A percentile compares a stretch with the other conserved stretches of the same genome.
phyloP scores from a whole-genome alignment of 257 asterid genomes.

The Dorcoceras hygrometricum region DNA sequence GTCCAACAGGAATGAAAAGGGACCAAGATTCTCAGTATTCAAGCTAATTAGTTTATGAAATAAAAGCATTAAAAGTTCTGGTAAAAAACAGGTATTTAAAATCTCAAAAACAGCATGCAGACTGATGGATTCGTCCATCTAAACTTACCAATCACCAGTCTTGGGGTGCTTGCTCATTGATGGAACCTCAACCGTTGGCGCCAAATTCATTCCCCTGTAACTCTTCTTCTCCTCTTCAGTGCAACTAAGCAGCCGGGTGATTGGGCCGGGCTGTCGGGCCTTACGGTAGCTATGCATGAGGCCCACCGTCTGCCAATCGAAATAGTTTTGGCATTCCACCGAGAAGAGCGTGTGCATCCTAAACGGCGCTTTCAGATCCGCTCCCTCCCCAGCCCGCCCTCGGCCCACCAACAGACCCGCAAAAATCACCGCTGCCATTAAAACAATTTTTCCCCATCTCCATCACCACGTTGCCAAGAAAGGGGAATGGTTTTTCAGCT shows the following conservation, averaged over 20 bases:
- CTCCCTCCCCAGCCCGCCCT: slow-evolving; percentile 33
- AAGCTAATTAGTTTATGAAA: too few relatives aligned
- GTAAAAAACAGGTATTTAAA: too few relatives aligned
- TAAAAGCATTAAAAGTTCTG: neutral
- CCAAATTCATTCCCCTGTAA: slow-evolving; percentile 87
- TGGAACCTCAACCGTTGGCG: slow-evolving; percentile 91
- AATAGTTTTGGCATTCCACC: slow-evolving; percentile 91
- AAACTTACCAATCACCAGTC: slow-evolving; percentile 85
- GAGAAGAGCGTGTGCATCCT: slow-evolving; percentile 94
- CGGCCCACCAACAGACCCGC: slow-evolving; percentile 31
- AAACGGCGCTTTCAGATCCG: slow-evolving; percentile 47
- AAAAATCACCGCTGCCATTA: slow-evolving; percentile 28
- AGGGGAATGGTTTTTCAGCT: slow-evolving; percentile 29
- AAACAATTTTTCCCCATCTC: slow-evolving; percentile 27
- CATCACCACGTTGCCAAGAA: slow-evolving; percentile 35
- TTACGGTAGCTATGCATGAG: slow-evolving; percentile 82
- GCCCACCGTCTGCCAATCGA: slow-evolving; percentile 99
- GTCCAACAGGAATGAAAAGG: slow-evolving; percentile 13
- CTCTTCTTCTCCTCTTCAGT: slow-evolving; percentile 62
- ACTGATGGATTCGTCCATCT: neutral
- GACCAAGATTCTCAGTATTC: neutral
- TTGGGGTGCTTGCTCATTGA: slow-evolving; percentile 76
- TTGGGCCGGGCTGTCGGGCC: slow-evolving; percentile 87
- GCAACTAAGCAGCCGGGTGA: slow-evolving; percentile 89
- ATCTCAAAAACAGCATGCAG: slow-evolving; percentile 9